Conservation (phyloP, 2,329 filamentous ascomycete species). For the Ploettnerulaceae sp. region DNA sequence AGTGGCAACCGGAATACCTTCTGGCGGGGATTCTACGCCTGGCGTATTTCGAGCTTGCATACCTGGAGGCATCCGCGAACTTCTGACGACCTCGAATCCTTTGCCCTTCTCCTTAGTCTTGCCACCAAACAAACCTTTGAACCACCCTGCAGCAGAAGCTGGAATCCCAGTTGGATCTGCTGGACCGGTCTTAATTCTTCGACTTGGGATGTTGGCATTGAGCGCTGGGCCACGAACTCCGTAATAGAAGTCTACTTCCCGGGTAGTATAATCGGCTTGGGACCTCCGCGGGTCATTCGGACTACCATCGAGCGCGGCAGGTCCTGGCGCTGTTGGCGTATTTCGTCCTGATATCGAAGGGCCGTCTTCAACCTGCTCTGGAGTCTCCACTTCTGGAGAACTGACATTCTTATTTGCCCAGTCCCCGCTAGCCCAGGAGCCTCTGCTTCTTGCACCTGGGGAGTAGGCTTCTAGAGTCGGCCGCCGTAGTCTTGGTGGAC, state of each 20-base stretch:
- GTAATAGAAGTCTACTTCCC: conserved; percentile 97
- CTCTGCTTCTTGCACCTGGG: conserved; percentile 39
- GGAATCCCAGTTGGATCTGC: conserved; percentile 91
- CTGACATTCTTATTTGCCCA: conserved; percentile 39
- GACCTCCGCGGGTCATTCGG: conserved; percentile 30
- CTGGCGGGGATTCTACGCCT: conserved; percentile 61
- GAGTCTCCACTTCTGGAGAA: conserved; percentile 29
- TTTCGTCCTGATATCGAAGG: conserved; percentile 40
- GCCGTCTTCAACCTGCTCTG: conserved; percentile 40
- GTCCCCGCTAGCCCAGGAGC: conserved; percentile 43
- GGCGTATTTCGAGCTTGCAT: conserved; percentile 54
- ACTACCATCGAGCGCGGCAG: conserved; percentile 22
- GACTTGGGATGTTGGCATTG: conserved; percentile 72
- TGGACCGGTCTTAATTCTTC: conserved; percentile 87
- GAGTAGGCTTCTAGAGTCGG: conserved; percentile 52
- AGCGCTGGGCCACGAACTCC: conserved; percentile 84
- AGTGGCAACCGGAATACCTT: conserved; percentile 57
- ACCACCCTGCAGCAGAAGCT: conserved; percentile 84
- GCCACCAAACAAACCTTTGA: conserved; percentile 71
- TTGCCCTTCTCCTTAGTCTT: conserved; percentile 94
- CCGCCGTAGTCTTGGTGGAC: conserved; percentile 69
- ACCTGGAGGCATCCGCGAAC: conserved; percentile 76
- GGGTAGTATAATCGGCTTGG: conserved; percentile 79
- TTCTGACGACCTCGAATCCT: conserved; percentile 94
- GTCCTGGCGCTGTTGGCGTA: conserved; percentile 41